Evolutionary conservation across 768 basidiomycete genomes (phyloP).

Genomic region (Mycena capillaripes): DNA sequence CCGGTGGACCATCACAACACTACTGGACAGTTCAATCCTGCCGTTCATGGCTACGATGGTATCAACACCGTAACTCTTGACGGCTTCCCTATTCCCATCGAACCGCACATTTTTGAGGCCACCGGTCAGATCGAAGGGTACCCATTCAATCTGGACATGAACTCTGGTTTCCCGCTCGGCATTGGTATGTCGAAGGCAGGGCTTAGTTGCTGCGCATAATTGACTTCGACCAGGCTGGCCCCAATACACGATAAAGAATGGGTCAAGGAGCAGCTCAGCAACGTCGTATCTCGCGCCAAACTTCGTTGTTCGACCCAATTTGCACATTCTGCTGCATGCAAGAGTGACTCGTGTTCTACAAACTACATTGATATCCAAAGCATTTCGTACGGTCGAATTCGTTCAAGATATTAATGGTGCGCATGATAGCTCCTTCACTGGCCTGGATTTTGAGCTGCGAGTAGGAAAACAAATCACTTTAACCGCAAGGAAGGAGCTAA

Average conservation of each 20-base stretch:
- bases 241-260: constrained; percentile 38
- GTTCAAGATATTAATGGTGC: neutral
- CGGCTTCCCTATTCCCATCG: constrained; percentile 37
- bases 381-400: constrained; percentile 8
- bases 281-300: constrained; percentile 48
- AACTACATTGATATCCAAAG: constrained; percentile 20
- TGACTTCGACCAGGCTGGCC: constrained; percentile 34
- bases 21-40: constrained; percentile 41
- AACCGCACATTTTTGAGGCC: constrained; percentile 40
- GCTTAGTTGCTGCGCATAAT: neutral
- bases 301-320: constrained; percentile 43
- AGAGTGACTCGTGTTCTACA: constrained; percentile 41
- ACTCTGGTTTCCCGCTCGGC: constrained; percentile 28
- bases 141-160: constrained; percentile 37
- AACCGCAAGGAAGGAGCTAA: constrained; percentile 45
- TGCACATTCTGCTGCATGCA: constrained; percentile 46
- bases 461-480: constrained; percentile 8
- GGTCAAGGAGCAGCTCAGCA: constrained; percentile 46
- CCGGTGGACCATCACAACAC: constrained; percentile 48
- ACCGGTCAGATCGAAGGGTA: constrained; percentile 37
- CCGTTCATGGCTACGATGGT: constrained; percentile 43
- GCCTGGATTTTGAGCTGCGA: no score
- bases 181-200: constrained; percentile 19
- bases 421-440: neutral
- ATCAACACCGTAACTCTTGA: constrained; percentile 38